Percentiles rank a stretch among this genome's conserved stretches.
phyloP scores from a whole-genome alignment of 768 basidiomycete species.

The Mycena latifolia region DNA sequence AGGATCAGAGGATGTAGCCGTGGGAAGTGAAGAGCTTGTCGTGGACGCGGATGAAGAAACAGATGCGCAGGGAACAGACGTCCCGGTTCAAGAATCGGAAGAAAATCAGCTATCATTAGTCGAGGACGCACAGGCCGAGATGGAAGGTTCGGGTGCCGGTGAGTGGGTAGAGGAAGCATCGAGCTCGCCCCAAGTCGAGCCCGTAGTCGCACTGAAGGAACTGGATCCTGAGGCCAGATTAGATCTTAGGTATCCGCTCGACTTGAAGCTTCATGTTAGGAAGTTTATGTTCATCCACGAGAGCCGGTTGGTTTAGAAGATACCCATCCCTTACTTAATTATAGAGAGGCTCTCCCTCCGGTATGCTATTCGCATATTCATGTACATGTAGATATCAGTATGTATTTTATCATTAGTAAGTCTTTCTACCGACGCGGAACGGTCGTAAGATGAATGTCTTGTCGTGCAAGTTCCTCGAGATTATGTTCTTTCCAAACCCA shows the following conservation, averaged over 20 bases:
- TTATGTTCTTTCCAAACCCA: constrained; percentile 13
- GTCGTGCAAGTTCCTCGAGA: neutral
- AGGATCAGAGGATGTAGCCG: neutral
- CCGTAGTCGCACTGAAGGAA: neutral
- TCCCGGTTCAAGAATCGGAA: neutral
- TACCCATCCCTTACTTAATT: too few species aligned
- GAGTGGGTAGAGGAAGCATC: neutral
- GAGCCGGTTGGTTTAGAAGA: neutral
- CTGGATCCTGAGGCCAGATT: neutral
- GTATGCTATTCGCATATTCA: too few species aligned
- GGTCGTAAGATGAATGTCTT: too few species aligned
- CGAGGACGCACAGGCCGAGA: too few species aligned
- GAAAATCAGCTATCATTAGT: neutral
- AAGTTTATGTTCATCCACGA: neutral
- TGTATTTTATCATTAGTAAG: too few species aligned
- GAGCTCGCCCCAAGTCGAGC: neutral
- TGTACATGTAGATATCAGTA: too few species aligned
- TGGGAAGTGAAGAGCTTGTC: too few species aligned
- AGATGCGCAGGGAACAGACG: too few species aligned
- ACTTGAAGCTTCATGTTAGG: neutral
- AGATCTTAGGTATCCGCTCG: neutral
- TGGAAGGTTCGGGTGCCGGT: too few species aligned
- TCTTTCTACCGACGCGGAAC: too few species aligned
- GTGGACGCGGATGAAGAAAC: too few species aligned
- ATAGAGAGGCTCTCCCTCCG: too few species aligned